Base-by-base conservation (phyloP, 2,329 filamentous ascomycete genomes). In the Samsoniella hepiali region DNA sequence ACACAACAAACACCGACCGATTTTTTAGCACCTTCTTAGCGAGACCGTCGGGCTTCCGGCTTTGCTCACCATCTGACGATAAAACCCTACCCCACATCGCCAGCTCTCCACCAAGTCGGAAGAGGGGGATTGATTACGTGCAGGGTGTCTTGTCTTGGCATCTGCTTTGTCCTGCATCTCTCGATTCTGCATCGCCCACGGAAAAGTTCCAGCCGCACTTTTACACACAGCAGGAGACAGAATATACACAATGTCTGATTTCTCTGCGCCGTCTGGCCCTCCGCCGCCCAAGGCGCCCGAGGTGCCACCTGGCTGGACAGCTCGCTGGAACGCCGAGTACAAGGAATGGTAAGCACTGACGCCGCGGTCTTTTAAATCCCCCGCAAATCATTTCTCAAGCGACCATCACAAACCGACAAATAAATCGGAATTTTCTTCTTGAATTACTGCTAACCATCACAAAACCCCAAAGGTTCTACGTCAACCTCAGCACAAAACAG, bases 291-390 rank as follows among this genome's bases (percentile, higher is more conserved):
- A 78, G 72, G 82, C 84, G 1, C 92, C 91, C 2, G 89, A 91
- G 70, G 78, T 80, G 8, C 78, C 78, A 62, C 71, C 75, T 36
- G 93, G 93, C 70, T 97, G 91, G 91, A 88, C 91, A 72, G 89
- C 89, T 11, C 85, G 91, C 67, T 96, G 88, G 85, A 95, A 96
- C 75, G 87, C 90, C 0, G 88, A 95, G 72, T 97, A 97, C 80
- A 89, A 89, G 71, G 89, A 95, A 83, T 97, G 91, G 88, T 88
- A 72, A 68, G 78, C 68, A 59, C 9, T 50, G 3, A 32, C n/a
- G 22, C 31, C 49, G 13, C n/a, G n/a, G 49, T 36, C 29, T 11
- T 9, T 17, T 17, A 10, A 5, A 22, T 5, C 22, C 3, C 17
- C 1, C 17, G 13, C 42, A 15, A 22, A 45, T 5, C 4, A 40